A percentile compares a stretch with the other conserved stretches of the same genome.
Evolutionary conservation across 345 rosid species (phyloP).

Genomic region (Bruguiera gymnorhiza): DNA sequence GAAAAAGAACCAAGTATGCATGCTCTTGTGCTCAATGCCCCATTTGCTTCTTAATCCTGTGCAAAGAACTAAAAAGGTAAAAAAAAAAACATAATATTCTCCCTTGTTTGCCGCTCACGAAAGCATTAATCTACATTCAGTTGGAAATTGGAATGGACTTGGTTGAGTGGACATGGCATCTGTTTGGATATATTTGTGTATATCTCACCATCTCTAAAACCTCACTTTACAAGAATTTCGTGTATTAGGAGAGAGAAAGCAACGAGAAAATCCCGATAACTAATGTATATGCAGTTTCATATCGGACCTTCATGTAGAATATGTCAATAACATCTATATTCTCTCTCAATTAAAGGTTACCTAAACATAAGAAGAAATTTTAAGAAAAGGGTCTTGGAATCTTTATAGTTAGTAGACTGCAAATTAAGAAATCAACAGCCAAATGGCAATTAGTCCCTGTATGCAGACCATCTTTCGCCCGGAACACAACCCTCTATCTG

Average conservation of each 20-base stretch:
- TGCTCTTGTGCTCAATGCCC: background rate
- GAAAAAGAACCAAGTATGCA: background rate
- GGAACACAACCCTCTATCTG: no score
- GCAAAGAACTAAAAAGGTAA: background rate
- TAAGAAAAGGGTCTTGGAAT: background rate
- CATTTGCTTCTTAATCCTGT: background rate
- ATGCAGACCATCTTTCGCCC: no score
- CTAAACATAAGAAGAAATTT: background rate
- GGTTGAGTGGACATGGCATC: background rate
- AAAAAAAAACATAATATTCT: constrained; percentile 7
- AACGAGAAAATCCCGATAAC: background rate
- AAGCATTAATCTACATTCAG: background rate
- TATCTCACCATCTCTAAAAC: no score
- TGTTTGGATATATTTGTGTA: no score
- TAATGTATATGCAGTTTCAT: background rate
- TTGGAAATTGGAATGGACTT: constrained; percentile 5
- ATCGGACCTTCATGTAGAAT: background rate
- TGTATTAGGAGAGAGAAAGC: no score
- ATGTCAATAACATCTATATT: background rate
- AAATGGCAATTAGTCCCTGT: no score
- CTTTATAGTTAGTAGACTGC: background rate
- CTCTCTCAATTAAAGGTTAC: background rate
- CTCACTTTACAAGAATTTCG: no score
- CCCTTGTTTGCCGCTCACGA: constrained; percentile 8
- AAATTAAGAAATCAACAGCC: no score